These are phyloP conservation scores for Penicillium sclerotiorum DNA, from an alignment of 2,329 filamentous ascomycete genomes.

Conservation along the genomic window DNA sequence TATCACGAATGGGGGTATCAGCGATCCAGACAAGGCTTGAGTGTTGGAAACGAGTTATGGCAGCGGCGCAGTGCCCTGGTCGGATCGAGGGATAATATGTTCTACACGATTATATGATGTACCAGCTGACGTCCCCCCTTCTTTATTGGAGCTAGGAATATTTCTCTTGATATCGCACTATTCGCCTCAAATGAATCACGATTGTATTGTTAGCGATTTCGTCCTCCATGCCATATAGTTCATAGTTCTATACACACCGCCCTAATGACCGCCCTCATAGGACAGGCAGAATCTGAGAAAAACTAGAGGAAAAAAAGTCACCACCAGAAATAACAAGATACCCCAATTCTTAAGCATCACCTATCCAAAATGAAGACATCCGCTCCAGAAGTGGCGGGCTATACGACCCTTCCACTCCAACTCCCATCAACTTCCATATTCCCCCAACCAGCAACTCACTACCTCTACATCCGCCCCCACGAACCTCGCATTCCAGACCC, in stretches of 20 bases:
- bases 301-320: conserved; percentile 22
- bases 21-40: conserved; percentile 65
- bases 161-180: no score
- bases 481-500: conserved; percentile 74
- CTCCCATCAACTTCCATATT: conserved; percentile 67
- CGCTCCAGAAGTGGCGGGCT: conserved; percentile 58
- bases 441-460: conserved; percentile 68
- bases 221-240: not conserved
- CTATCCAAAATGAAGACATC: conserved; percentile 39
- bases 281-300: conserved; percentile 25
- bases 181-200: no score
- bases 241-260: conserved; percentile 18
- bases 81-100: not conserved
- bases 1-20: conserved; percentile 70
- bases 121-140: no score
- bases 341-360: conserved; percentile 2
- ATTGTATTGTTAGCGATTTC: no score
- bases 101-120: no score
- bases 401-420: conserved; percentile 68
- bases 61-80: no score
- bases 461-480: conserved; percentile 84
- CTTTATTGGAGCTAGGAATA: no score
- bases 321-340: not conserved
- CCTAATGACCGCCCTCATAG: conserved; percentile 11
- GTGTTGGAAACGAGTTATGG: not conserved